Conservation (phyloP, 139 green algal genomes). For the Chlamydomonas sp. region DNA sequence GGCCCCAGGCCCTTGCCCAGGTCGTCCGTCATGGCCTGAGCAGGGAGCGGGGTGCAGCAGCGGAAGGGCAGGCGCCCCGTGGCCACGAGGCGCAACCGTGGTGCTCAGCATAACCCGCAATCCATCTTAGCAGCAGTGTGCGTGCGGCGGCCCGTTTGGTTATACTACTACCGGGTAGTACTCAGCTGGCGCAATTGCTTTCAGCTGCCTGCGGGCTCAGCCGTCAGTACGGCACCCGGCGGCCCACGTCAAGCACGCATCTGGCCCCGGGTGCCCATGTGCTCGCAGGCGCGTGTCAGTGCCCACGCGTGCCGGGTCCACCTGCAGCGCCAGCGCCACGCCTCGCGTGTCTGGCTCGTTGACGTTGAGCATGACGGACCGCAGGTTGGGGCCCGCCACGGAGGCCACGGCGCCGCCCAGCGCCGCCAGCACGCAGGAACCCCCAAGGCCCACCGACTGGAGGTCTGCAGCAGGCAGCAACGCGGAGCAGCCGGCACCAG, state of each 20-base stretch:
- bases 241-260: no score
- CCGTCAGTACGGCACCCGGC: no score
- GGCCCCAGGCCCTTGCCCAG: slow-evolving; percentile 82
- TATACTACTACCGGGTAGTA: no score
- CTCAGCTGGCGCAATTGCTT: neutral
- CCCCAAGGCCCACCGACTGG: slow-evolving; percentile 9
- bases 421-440: slow-evolving; percentile 42
- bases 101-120: no score
- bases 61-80: no score
- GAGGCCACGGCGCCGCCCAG: slow-evolving; percentile 51
- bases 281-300: slow-evolving; percentile 53
- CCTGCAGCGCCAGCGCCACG: slow-evolving; percentile 75
- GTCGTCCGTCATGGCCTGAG: slow-evolving; percentile 85
- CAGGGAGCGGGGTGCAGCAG: neutral
- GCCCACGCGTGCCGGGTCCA: slow-evolving; percentile 3
- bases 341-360: slow-evolving; percentile 85
- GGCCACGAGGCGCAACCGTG: no score
- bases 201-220: no score
- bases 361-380: slow-evolving; percentile 83
- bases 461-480: slow-evolving; percentile 12
- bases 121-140: no score
- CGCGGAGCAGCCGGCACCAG: no score
- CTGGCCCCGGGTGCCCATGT: no score
- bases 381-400: slow-evolving; percentile 68
- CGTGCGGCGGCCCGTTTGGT: no score